Base-by-base conservation (phyloP, 495 filamentous ascomycete species). In the Lepraria neglecta region DNA sequence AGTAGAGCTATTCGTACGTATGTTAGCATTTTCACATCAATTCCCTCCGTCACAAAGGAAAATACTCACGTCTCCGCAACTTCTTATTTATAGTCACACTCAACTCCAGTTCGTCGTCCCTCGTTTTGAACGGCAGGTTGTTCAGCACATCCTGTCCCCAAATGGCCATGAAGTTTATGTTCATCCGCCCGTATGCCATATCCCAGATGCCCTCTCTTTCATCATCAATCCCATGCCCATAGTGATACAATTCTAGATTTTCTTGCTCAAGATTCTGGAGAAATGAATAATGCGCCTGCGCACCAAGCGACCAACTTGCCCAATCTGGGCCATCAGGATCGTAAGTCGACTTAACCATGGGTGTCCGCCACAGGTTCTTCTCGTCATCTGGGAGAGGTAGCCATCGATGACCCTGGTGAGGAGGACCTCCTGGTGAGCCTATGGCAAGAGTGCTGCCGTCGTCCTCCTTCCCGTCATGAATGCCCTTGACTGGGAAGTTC, bases 251-350 rank as follows among this genome's bases (percentile, higher is more conserved):
- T 35, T 67, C 60, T 33, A 78, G 65, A 11, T 71, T 63, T 56
- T 74, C 66, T 17, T 74, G 68, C 56, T 80, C 77, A 5, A 80
- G 67, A 59, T 79, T 75, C 42, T 74, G 66, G 27, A 80, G 70
- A 46, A 80, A 70, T 11, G 75, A 78, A 59, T 79, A 80, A 46
- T 80, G 77, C 60, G 73, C 71, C 62, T 80, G 77, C 33, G 77
- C 76, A n/a, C 76, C 74, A 21, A 78, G 66, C 30, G 74, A 69
- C 77, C 77, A 80, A 9, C 67, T 71, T n/a, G 64, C 63, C 71
- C 73, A 72, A 52, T 70, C 71, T 3, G 66, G 62, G 3, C 69
- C 69, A 57, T 65, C 64, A 2, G 66, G 46, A 54, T 68, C 46
- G 50, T 71, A 71, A 17, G 64, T 53, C 10, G 66, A 57, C 19